Base-by-base conservation (phyloP, 139 green algal genomes). In the Auxenochlorella pyrenoidosa region DNA sequence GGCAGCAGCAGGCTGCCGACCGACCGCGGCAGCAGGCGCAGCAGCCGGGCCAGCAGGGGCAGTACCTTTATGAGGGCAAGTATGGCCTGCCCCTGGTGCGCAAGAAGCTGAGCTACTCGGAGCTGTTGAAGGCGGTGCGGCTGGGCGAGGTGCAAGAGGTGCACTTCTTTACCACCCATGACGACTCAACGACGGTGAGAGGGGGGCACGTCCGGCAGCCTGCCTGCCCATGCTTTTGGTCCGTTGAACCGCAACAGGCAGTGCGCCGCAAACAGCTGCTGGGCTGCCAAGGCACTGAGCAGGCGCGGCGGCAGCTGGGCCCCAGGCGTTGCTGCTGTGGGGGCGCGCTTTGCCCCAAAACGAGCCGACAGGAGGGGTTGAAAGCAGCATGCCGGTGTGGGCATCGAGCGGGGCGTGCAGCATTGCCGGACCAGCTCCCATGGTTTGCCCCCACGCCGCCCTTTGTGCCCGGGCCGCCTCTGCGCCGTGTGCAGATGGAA, bases 81-180 rank as follows among this genome's bases (percentile, higher is more conserved):
- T 88, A 84, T 32, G 92, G 89, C 41, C 73, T 94, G 84, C 89
- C 92, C 5, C 36, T 93, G 43, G 89, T 94, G 24, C 58, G 88
- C 21, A n/a, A 68, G 34, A 44, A 79, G 63, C 77, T 93, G 0
- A 75, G 30, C 15, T 94, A 94, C 72, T 65, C n/a, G 15, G 88
- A 96, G 54, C 88, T 97, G 85, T 84, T 98, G 58, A 82, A 87
- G 36, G 93, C 93, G n/a, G 92, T 97, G 30, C 91, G 94, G n/a
- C 43, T 79, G 70, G 88, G 86, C 21, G 60, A 89, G 40, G 90
- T 94, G 47, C 38, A 72, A 30, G 86, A 95, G 84, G 65, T 97
- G 70, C 81, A 92, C 22, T 97, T 94, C 90, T 97, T 97, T 85
- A 78, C 59, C 0, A 73, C 81, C 24, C 65, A 72, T 0, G 65